Percentiles rank a stretch among this genome's conserved stretches.
Evolutionary conservation across 352 stramenopile species (phyloP).

Genomic region (Globisporangium polare): DNA sequence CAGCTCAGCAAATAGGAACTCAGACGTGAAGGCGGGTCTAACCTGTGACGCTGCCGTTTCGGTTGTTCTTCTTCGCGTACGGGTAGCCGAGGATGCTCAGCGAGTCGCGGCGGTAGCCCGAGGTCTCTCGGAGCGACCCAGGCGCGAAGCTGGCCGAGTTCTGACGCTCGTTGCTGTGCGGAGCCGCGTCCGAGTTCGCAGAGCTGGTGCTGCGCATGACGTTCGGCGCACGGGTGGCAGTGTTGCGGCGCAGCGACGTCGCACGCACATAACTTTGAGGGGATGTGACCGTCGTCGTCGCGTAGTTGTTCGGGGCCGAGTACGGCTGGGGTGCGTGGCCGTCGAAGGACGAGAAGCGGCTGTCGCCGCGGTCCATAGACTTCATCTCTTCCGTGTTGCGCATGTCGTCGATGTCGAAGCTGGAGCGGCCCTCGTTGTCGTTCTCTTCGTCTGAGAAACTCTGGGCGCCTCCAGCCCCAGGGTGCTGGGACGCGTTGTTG

Average conservation of each 20-base stretch:
- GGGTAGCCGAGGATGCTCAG: constrained; percentile 81
- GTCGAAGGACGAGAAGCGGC: constrained; percentile 19
- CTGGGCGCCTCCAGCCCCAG: constrained; percentile 9
- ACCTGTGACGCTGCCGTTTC: constrained; percentile 52
- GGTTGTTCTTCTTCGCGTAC: constrained; percentile 71
- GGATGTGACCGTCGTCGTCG: constrained; percentile 46
- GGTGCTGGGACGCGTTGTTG: constrained; percentile 21
- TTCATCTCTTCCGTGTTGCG: constrained; percentile 52
- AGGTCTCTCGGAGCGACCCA: constrained; percentile 41
- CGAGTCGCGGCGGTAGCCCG: constrained; percentile 71
- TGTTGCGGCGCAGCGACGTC: constrained; percentile 63
- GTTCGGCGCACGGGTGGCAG: constrained; percentile 8
- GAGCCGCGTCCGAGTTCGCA: constrained; percentile 11
- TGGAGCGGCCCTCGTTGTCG: constrained; percentile 50
- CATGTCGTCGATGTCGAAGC: constrained; percentile 84
- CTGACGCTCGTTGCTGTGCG: constrained; percentile 9
- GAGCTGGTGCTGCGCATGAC: constrained; percentile 22
- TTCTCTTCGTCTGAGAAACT: constrained; percentile 27
- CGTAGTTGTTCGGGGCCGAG: constrained; percentile 23
- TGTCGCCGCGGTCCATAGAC: constrained; percentile 30
- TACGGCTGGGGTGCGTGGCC: constrained; percentile 22
- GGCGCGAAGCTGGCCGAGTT: constrained; percentile 15
- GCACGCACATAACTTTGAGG: constrained; percentile 71
- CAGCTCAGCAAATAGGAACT: constrained; percentile 6
- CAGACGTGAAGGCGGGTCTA: constrained; percentile 10